Evolutionary conservation across 2,329 filamentous ascomycete species (phyloP).

Genomic region (Microdochium trichocladiopsis): DNA sequence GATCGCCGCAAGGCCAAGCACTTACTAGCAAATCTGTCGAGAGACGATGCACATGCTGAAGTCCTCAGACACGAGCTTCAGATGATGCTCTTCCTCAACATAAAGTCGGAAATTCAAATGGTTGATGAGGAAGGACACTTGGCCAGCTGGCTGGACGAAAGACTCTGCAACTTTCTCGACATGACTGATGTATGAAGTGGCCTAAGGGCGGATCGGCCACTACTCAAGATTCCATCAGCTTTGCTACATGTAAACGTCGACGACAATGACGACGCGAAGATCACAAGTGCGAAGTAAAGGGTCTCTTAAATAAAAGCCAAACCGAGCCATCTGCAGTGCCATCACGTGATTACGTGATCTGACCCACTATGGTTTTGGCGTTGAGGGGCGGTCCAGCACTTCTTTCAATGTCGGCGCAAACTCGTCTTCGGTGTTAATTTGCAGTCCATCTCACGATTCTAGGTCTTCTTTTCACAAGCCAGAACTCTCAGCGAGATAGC

Average conservation of each 20-base stretch:
- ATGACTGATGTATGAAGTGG: neutral
- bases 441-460: too few relatives aligned
- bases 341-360: neutral
- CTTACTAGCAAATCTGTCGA: conserved; percentile 38
- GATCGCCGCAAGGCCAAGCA: conserved; percentile 52
- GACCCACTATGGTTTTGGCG: too few relatives aligned
- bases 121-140: conserved; percentile 50
- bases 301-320: too few relatives aligned
- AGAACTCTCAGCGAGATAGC: too few relatives aligned
- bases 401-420: too few relatives aligned
- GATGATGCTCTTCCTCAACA: conserved; percentile 63
- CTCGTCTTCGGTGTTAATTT: conserved; percentile 3
- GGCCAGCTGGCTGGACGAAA: conserved; percentile 39
- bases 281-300: too few relatives aligned
- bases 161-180: conserved; percentile 17
- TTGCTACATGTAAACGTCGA: too few relatives aligned
- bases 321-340: too few relatives aligned
- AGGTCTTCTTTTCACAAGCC: too few relatives aligned
- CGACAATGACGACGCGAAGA: neutral
- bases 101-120: conserved; percentile 73
- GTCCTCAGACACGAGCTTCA: conserved; percentile 54
- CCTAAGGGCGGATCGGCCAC: neutral
- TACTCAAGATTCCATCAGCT: too few relatives aligned
- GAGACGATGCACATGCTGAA: conserved; percentile 20
- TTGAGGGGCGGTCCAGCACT: too few relatives aligned